phyloP scores from a whole-genome alignment of 164 flowering plant genomes.

The Litsea cubeba region DNA sequence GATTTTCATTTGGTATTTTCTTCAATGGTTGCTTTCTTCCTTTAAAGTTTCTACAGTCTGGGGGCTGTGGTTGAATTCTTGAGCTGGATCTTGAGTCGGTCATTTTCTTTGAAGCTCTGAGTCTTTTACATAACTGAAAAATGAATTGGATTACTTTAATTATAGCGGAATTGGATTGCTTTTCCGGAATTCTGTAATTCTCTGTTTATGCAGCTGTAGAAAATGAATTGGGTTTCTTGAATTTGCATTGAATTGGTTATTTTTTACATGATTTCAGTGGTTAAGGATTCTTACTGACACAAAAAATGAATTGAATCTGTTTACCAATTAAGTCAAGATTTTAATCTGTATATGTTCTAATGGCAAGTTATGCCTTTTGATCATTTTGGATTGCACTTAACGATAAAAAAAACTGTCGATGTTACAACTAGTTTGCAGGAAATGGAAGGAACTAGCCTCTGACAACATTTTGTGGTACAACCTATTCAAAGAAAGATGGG shows the following conservation, averaged over 20 bases:
- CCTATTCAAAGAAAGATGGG: conserved; percentile 74
- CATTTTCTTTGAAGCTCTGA: neutral
- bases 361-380: neutral
- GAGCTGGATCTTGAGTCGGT: neutral
- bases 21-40: too few species aligned
- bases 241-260: neutral
- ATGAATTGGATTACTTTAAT: neutral
- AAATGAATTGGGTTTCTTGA: neutral
- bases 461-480: conserved; percentile 56
- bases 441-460: conserved; percentile 60
- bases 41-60: neutral
- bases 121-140: neutral
- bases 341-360: neutral
- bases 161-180: neutral
- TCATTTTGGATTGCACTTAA: neutral
- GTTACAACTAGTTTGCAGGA: conserved; percentile 58
- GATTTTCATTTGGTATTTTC: too few species aligned
- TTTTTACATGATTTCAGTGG: neutral
- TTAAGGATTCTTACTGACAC: too few species aligned
- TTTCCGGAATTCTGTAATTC: neutral
- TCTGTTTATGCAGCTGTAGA: neutral
- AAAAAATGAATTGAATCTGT: too few species aligned
- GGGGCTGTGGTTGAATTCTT: neutral
- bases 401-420: conserved; percentile 10
- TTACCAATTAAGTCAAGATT: neutral